Conservation (phyloP, 1,284 basidiomycete genomes). For the Fistulinella cinereoalba region DNA sequence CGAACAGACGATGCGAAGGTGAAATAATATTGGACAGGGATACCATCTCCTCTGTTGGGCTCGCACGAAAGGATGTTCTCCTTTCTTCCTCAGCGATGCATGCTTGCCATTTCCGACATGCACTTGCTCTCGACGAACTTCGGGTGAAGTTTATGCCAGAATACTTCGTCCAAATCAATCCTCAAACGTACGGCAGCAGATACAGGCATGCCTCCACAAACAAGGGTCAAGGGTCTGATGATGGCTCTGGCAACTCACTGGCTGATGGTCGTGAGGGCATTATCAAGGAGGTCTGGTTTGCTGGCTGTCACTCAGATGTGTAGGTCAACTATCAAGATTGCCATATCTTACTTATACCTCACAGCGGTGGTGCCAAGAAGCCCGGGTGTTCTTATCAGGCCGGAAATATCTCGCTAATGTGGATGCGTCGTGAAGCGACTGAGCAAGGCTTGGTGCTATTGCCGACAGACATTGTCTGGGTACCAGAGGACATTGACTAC, state of each 20-base stretch:
- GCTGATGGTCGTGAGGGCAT: not conserved
- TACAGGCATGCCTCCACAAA: too few relatives aligned
- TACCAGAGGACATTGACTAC: constrained; percentile 10
- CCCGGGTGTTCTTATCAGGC: constrained; percentile 8
- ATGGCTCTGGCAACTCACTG: too few relatives aligned
- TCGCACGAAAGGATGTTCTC: constrained; percentile 19
- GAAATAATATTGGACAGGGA: constrained; percentile 12
- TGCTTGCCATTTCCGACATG: constrained; percentile 25
- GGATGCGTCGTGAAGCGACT: too few relatives aligned
- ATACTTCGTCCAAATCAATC: constrained; percentile 19
- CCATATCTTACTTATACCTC: too few relatives aligned
- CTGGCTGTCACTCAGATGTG: constrained; percentile 30
- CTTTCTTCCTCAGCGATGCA: constrained; percentile 26
- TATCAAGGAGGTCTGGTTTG: too few relatives aligned
- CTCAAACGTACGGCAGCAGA: not conserved
- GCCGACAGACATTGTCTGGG: constrained; percentile 14
- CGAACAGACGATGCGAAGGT: too few relatives aligned
- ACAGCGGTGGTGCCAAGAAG: constrained; percentile 20
- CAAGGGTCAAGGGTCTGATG: too few relatives aligned
- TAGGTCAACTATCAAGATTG: constrained; percentile 7
- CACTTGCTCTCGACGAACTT: too few relatives aligned
- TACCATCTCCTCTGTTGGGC: constrained; percentile 30
- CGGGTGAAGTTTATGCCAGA: constrained; percentile 38
- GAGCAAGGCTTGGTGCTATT: constrained; percentile 9
- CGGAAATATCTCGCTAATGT: too few relatives aligned